Conservation (phyloP, 208 protist species). For the Novymonas esmeraldas region DNA sequence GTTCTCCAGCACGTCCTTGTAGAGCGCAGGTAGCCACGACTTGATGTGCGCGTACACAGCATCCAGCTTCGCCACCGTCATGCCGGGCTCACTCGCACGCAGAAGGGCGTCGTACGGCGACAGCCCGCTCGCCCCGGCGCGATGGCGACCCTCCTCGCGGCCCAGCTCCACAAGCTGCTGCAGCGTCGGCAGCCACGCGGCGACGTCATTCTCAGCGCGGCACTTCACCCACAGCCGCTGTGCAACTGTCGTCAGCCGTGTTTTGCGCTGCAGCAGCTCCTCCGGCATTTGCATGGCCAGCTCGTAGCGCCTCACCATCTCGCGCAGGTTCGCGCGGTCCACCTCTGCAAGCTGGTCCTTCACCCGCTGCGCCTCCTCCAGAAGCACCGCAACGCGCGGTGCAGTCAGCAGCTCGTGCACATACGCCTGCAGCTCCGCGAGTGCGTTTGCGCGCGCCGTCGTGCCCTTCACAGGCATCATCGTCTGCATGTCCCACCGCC, state of each 20-base stretch:
- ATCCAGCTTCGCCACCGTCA: no score
- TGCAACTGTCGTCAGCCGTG: background rate
- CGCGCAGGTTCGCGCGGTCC: background rate
- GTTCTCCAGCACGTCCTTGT: slow-evolving; percentile 58
- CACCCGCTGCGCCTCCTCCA: slow-evolving; percentile 5
- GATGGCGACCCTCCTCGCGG: background rate
- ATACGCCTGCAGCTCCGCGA: slow-evolving; percentile 1
- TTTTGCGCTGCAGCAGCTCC: background rate
- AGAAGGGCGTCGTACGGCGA: no score
- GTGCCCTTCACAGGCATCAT: background rate
- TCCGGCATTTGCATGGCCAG: slow-evolving; percentile 6
- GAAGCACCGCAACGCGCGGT: background rate
- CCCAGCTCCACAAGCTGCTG: background rate
- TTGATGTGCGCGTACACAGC: no score
- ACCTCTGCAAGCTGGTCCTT: background rate
- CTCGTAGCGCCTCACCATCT: background rate
- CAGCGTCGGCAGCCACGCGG: slow-evolving; percentile 10
- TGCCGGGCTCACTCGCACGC: no score
- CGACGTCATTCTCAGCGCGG: background rate
- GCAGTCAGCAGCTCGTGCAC: background rate
- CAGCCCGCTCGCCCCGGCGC: no score
- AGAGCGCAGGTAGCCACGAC: slow-evolving; percentile 74
- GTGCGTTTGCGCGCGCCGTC: background rate
- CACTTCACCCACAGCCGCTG: background rate
- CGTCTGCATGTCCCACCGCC: background rate